Conservation (phyloP, 176 grass and related monocot genomes). For the Melocanna baccifera region DNA sequence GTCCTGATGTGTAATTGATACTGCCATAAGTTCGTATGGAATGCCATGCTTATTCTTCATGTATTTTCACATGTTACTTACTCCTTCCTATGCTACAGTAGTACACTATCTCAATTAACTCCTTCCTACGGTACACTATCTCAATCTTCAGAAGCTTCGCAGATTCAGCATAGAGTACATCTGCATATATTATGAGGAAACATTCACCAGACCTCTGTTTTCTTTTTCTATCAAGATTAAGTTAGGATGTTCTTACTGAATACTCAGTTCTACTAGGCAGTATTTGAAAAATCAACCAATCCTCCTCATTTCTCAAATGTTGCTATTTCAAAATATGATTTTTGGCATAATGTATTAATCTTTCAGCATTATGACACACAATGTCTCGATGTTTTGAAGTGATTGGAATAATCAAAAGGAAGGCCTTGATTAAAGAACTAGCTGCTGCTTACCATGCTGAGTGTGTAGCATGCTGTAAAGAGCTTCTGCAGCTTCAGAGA, state of each 20-base stretch:
- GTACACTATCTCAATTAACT: background rate
- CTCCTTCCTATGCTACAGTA: background rate
- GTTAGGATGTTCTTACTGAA: background rate
- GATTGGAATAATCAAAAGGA: conserved; percentile 91
- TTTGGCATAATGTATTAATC: background rate
- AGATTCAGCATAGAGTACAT: background rate
- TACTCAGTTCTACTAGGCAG: background rate
- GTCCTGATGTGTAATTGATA: background rate
- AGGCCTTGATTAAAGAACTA: conserved; percentile 83
- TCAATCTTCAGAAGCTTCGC: background rate
- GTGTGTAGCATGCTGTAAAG: conserved; percentile 57
- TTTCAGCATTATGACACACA: background rate
- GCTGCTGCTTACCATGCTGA: conserved; percentile 64
- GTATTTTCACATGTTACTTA: background rate
- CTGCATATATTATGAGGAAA: background rate
- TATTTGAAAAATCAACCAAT: background rate
- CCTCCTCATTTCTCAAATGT: background rate
- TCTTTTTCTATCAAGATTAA: background rate
- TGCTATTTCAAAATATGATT: background rate
- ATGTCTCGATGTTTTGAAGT: conserved; percentile 45
- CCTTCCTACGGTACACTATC: background rate
- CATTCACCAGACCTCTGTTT: background rate
- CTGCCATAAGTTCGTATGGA: background rate
- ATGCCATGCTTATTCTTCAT: background rate
- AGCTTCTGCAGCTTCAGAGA: conserved; percentile 73